Conservation (phyloP, 768 basidiomycete genomes). For the Roridomyces roridus region DNA sequence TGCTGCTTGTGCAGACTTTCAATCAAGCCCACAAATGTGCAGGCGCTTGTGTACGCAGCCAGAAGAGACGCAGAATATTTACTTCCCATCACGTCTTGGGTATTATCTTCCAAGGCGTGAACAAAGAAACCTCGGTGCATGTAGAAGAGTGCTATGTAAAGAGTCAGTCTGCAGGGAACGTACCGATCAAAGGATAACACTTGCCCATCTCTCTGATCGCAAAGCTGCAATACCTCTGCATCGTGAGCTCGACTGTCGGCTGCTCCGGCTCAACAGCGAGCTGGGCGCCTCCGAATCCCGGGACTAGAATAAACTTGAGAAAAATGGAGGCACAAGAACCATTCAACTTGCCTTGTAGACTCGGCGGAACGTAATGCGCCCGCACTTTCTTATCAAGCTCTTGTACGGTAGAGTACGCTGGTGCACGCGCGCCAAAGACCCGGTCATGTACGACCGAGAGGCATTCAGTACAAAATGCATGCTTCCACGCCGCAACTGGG, state of each 20-base stretch:
- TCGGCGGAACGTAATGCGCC: constrained; percentile 67
- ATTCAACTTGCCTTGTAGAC: constrained; percentile 43
- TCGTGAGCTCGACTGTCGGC: constrained; percentile 61
- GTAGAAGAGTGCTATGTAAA: constrained; percentile 62
- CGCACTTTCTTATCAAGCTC: constrained; percentile 73
- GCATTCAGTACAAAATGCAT: constrained; percentile 66
- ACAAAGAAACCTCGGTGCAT: constrained; percentile 81
- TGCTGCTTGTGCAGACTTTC: constrained; percentile 71
- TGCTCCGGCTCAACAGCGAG: constrained; percentile 46
- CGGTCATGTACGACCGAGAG: constrained; percentile 69
- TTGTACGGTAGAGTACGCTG: constrained; percentile 64
- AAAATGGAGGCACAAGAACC: too few relatives aligned
- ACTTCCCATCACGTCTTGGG: constrained; percentile 70
- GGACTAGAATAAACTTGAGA: constrained; percentile 36
- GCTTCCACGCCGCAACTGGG: constrained; percentile 72
- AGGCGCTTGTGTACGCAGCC: constrained; percentile 73
- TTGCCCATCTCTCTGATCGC: constrained; percentile 74
- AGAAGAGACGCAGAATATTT: constrained; percentile 72
- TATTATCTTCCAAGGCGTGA: constrained; percentile 67
- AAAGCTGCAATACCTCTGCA: constrained; percentile 72
- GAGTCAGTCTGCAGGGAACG: constrained; percentile 9
- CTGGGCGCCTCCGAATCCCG: constrained; percentile 64
- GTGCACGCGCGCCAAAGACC: constrained; percentile 67
- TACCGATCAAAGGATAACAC: constrained; percentile 20
- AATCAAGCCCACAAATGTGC: constrained; percentile 69